Evolutionary conservation across 768 basidiomycete species (phyloP).

Genomic region (Phanerodontia chrysosporium): DNA sequence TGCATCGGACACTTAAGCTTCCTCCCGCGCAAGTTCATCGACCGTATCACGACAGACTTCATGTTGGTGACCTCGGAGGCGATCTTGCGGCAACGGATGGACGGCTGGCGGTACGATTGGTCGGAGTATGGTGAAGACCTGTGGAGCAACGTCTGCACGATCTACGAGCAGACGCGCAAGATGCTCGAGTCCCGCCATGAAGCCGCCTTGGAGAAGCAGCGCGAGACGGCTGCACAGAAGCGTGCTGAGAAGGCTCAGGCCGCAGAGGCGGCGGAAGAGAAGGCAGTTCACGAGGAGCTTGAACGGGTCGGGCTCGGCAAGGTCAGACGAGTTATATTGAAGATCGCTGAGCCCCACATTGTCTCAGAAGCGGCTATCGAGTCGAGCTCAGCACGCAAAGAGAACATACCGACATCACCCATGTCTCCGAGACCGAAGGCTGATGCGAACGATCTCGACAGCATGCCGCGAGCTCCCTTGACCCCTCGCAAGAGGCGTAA

Average conservation of each 20-base stretch:
- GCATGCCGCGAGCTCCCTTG: too few relatives aligned
- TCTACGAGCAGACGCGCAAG: not conserved
- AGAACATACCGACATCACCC: too few relatives aligned
- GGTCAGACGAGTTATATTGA: too few relatives aligned
- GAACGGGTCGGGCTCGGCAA: too few relatives aligned
- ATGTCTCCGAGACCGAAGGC: too few relatives aligned
- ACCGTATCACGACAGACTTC: not conserved
- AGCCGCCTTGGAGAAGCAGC: not conserved
- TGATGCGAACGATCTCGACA: too few relatives aligned
- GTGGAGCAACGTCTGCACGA: not conserved
- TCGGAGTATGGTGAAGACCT: not conserved
- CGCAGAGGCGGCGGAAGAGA: not conserved
- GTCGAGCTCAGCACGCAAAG: too few relatives aligned
- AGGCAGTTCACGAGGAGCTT: not conserved
- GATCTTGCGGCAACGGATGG: not conserved
- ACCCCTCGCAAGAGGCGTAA: too few relatives aligned
- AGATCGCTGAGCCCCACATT: too few relatives aligned
- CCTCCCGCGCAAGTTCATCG: not conserved
- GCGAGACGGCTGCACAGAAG: not conserved
- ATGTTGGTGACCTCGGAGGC: not conserved
- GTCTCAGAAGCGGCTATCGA: too few relatives aligned
- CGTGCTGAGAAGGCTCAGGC: not conserved
- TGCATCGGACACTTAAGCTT: not conserved
- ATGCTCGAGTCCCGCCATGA: not conserved
- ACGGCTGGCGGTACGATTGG: not conserved